Conservation (phyloP, 192 early-diverging fungal species). For the Geranomyces michiganensis region DNA sequence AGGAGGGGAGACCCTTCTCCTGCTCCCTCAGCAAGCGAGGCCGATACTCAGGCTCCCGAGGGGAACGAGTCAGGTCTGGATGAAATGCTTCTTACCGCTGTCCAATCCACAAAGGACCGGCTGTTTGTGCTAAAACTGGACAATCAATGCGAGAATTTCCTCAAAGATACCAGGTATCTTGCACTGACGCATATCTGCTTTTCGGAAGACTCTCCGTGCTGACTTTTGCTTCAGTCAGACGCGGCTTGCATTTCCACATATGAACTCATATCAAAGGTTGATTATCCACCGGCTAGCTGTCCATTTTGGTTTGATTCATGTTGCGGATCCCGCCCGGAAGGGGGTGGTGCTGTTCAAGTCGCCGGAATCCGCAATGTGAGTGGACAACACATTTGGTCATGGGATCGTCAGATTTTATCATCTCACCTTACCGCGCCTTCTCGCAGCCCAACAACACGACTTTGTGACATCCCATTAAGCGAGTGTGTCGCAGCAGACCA, state of each 20-base stretch:
- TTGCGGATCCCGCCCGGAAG: conserved; percentile 56
- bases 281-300: conserved; percentile 73
- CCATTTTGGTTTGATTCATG: conserved; percentile 68
- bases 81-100: conserved; percentile 61
- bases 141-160: conserved; percentile 62
- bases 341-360: conserved; percentile 63
- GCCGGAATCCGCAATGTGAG: conserved; percentile 61
- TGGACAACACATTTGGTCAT: neutral
- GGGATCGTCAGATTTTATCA: too few relatives aligned
- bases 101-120: conserved; percentile 66
- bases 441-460: neutral
- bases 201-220: neutral
- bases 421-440: too few relatives aligned
- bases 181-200: neutral
- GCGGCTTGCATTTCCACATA: conserved; percentile 61
- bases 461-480: conserved; percentile 23
- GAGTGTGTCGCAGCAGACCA: neutral
- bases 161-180: conserved; percentile 58
- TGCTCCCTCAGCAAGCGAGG: neutral
- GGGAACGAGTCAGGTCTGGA: conserved; percentile 31
- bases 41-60: neutral
- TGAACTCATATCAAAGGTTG: conserved; percentile 78
- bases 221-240: conserved; percentile 43
- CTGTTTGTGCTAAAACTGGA: conserved; percentile 72
- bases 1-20: neutral